These are phyloP conservation scores for Dactylellina haptotyla DNA, from an alignment of 2,329 filamentous ascomycete genomes.

Conservation along the genomic window DNA sequence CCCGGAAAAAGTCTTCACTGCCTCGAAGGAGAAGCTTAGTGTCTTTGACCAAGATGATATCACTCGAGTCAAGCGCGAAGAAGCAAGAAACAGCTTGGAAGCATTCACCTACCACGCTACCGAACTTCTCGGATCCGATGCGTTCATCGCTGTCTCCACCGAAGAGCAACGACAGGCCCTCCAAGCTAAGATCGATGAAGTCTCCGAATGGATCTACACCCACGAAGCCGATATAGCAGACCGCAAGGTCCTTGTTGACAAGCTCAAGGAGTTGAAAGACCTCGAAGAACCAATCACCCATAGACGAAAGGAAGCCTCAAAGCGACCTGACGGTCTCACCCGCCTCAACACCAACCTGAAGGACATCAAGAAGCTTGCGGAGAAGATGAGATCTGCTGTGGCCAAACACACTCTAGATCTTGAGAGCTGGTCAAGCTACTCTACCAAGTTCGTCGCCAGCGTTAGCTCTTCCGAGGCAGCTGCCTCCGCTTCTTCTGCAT, in stretches of 20 bases:
- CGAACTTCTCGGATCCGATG: conserved; percentile 80
- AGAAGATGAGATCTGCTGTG: conserved; percentile 64
- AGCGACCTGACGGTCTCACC: conserved; percentile 76
- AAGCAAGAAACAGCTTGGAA: conserved; percentile 91
- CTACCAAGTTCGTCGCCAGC: conserved; percentile 41
- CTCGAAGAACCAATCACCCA: conserved; percentile 81
- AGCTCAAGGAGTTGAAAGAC: conserved; percentile 78
- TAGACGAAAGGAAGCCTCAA: conserved; percentile 76
- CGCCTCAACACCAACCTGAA: conserved; percentile 76
- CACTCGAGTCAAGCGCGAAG: conserved; percentile 79
- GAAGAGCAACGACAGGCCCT: conserved; percentile 74
- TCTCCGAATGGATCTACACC: conserved; percentile 90
- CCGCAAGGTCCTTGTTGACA: conserved; percentile 77
- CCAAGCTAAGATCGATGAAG: conserved; percentile 73
- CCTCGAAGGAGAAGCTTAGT: conserved; percentile 74
- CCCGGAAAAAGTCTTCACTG: conserved; percentile 65
- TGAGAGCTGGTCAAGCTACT: conserved; percentile 40
- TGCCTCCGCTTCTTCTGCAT: conserved; percentile 39
- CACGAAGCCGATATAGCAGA: conserved; percentile 78
- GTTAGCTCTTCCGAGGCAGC: conserved; percentile 43
- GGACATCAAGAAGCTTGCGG: conserved; percentile 75
- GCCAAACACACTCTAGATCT: conserved; percentile 61
- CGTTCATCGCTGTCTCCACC: conserved; percentile 78
- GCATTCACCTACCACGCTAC: conserved; percentile 88
- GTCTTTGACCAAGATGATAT: conserved; percentile 88